A percentile compares a stretch with the other conserved stretches of the same genome.
Evolutionary conservation across 2,329 filamentous ascomycete species (phyloP).

Genomic region (Claviceps sorghi): DNA sequence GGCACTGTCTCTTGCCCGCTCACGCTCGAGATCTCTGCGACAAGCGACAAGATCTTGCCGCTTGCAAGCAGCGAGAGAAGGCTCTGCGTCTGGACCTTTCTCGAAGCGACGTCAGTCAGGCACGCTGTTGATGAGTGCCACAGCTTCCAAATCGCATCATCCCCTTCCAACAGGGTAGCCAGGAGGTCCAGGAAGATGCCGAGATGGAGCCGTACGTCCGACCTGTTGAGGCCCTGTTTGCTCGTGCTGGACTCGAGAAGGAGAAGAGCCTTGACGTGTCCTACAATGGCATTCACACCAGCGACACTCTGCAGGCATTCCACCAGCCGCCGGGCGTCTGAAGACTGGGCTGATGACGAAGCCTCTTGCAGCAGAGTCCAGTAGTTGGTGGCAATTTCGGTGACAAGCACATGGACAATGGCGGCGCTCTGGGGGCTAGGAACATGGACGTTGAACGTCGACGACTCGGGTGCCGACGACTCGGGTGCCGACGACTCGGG

Average conservation of each 20-base stretch:
- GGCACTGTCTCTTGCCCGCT: conserved; percentile 21
- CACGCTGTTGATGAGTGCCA: conserved; percentile 21
- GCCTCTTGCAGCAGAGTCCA: conserved; percentile 51
- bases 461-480: neutral
- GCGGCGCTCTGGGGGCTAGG: conserved; percentile 58
- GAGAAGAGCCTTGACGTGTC: conserved; percentile 48
- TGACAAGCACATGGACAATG: conserved; percentile 60
- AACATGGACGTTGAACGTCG: conserved; percentile 13
- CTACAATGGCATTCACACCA: conserved; percentile 62
- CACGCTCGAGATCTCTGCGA: conserved; percentile 40
- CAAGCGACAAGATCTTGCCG: conserved; percentile 34
- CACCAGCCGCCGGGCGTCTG: conserved; percentile 38
- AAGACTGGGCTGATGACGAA: conserved; percentile 12
- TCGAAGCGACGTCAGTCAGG: conserved; percentile 12
- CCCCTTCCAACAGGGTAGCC: conserved; percentile 23
- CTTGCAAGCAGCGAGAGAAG: conserved; percentile 31
- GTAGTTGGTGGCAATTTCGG: conserved; percentile 64
- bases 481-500: conserved; percentile 3
- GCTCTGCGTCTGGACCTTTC: conserved; percentile 19
- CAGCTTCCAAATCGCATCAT: conserved; percentile 21
- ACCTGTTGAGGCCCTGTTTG: conserved; percentile 22
- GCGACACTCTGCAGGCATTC: conserved; percentile 56
- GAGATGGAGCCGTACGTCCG: conserved; percentile 29
- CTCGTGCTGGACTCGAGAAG: conserved; percentile 34
- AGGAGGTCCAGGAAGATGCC: conserved; percentile 30